phyloP scores from a whole-genome alignment of 2,329 filamentous ascomycete species.

The Cladophialophora chaetospira region DNA sequence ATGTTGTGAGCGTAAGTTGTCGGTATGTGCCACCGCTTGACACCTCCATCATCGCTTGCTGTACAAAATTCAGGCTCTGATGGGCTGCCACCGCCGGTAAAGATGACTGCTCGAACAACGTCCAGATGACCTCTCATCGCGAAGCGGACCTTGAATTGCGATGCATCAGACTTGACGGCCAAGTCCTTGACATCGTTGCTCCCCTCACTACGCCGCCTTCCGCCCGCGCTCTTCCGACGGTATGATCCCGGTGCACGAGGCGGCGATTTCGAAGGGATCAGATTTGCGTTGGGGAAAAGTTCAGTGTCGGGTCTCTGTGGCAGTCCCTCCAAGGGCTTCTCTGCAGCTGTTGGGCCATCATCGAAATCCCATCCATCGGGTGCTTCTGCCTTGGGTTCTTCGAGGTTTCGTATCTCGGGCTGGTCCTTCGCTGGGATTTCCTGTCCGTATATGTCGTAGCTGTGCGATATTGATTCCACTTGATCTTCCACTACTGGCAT shows the following conservation, averaged over 20 bases:
- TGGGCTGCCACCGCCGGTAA: constrained; percentile 92
- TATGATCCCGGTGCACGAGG: constrained; percentile 65
- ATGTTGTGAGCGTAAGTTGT: constrained; percentile 60
- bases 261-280: constrained; percentile 78
- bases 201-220: constrained; percentile 63
- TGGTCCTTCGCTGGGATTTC: constrained; percentile 51
- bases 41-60: constrained; percentile 88
- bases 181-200: constrained; percentile 65
- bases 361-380: constrained; percentile 92
- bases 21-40: constrained; percentile 96
- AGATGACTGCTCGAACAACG: constrained; percentile 90
- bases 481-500: constrained; percentile 54
- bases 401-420: constrained; percentile 44
- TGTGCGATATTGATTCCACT: constrained; percentile 60
- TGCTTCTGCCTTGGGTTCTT: constrained; percentile 48
- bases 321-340: constrained; percentile 49
- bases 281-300: constrained; percentile 77
- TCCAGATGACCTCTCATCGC: constrained; percentile 90
- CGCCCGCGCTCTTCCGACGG: constrained; percentile 77
- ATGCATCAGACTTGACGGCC: constrained; percentile 63
- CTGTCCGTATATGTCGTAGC: constrained; percentile 60
- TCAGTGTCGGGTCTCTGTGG: constrained; percentile 78
- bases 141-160: constrained; percentile 89
- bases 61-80: constrained; percentile 97
- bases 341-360: constrained; percentile 62